These are phyloP conservation scores for Talinum fruticosum DNA, from an alignment of 148 eudicot genomes.

Conservation along the genomic window DNA sequence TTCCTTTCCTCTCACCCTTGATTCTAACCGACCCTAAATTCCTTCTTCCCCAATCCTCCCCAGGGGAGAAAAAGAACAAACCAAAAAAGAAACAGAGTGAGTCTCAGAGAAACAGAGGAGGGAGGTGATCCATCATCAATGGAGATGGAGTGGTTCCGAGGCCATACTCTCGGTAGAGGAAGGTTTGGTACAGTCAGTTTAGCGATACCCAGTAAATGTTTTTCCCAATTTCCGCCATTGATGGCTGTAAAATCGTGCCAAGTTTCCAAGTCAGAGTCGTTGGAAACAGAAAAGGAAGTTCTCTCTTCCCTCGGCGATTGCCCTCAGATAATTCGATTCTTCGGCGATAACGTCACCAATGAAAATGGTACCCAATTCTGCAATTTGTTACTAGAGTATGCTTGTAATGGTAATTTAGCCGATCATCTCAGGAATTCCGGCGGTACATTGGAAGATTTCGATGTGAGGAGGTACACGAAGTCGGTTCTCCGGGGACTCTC, in stretches of 20 bases:
- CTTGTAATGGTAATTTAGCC: constrained; percentile 48
- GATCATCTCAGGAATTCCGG: constrained; percentile 33
- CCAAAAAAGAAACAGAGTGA: background rate
- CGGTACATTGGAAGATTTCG: constrained; percentile 29
- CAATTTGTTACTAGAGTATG: constrained; percentile 72
- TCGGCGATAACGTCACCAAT: constrained; percentile 40
- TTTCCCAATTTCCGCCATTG: constrained; percentile 18
- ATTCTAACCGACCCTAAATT: background rate
- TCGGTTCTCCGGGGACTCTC: constrained; percentile 49
- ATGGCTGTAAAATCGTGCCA: constrained; percentile 70
- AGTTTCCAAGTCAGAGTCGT: constrained; percentile 32
- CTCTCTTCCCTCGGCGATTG: constrained; percentile 33
- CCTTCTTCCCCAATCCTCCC: constrained; percentile 1
- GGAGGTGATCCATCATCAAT: background rate
- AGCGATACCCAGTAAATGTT: constrained; percentile 42
- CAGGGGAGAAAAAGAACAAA: too few relatives aligned
- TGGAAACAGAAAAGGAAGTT: constrained; percentile 49
- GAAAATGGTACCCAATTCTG: constrained; percentile 49
- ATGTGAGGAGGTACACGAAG: constrained; percentile 40
- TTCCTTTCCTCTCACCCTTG: background rate
- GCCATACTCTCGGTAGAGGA: constrained; percentile 61
- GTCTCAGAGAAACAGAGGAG: background rate
- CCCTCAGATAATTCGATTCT: constrained; percentile 41
- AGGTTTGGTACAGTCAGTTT: constrained; percentile 71
- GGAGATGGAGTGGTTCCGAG: constrained; percentile 80